A percentile compares a stretch with the other conserved stretches of the same genome.
Evolutionary conservation across 1,139 yeast genomes (phyloP).

Genomic region (Diutina sp.): DNA sequence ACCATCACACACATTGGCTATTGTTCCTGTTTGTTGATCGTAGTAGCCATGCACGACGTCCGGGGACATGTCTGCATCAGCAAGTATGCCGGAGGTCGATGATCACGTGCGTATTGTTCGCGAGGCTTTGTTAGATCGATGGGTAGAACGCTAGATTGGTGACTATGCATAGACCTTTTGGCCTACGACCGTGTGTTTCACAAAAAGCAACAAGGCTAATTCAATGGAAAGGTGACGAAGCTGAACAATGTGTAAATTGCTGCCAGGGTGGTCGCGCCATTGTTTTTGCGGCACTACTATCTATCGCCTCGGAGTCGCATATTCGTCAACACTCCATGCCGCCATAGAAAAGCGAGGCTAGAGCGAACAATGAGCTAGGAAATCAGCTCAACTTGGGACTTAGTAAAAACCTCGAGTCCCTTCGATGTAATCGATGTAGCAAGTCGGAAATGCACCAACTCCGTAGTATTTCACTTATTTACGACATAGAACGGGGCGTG

Average conservation of each 20-base stretch:
- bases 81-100: neutral
- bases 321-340: neutral
- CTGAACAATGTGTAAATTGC: neutral
- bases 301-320: neutral
- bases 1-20: neutral
- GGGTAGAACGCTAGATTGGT: neutral
- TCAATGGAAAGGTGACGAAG: neutral
- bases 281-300: neutral
- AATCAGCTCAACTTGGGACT: neutral
- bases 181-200: neutral
- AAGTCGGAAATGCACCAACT: neutral
- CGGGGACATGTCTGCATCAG: neutral
- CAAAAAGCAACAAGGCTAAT: neutral
- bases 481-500: neutral
- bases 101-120: neutral
- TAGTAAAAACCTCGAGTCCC: neutral
- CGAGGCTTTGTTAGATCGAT: neutral
- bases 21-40: neutral
- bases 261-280: neutral
- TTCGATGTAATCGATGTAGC: neutral
- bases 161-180: neutral
- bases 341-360: neutral
- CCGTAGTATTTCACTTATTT: neutral
- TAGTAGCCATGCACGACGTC: neutral
- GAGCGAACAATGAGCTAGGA: neutral